These are phyloP conservation scores for Blastobotrys proliferans DNA, from an alignment of 1,139 yeast species.

Conservation along the genomic window DNA sequence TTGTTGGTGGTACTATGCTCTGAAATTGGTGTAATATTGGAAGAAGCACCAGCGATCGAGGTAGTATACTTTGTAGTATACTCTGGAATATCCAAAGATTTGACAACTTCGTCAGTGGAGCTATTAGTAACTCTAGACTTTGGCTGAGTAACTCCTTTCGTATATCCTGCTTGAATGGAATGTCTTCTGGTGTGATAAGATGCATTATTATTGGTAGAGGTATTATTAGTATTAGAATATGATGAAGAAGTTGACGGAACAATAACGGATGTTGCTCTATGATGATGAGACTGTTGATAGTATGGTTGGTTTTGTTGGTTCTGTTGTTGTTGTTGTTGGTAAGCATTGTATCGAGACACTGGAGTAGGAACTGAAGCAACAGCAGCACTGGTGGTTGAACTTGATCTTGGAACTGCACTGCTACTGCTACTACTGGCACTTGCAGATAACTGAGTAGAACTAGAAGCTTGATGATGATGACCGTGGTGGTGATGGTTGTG, in stretches of 20 bases:
- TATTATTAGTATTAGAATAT: conserved; percentile 1
- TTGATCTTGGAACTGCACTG: too few species aligned
- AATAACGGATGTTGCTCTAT: conserved; percentile 16
- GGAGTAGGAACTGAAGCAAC: conserved; percentile 2
- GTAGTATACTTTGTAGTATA: conserved; percentile 13
- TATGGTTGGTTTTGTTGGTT: conserved; percentile 7
- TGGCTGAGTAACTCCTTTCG: conserved; percentile 22
- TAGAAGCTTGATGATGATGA: too few species aligned
- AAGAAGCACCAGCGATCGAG: conserved; percentile 14
- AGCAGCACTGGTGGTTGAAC: too few species aligned
- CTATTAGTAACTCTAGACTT: neutral
- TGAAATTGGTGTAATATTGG: conserved; percentile 12
- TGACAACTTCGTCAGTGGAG: conserved; percentile 22
- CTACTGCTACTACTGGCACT: too few species aligned
- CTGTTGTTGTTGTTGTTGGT: neutral
- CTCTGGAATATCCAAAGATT: conserved; percentile 24
- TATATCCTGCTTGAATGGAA: conserved; percentile 28
- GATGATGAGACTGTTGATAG: conserved; percentile 7
- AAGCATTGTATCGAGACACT: conserved; percentile 8
- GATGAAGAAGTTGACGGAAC: conserved; percentile 4
- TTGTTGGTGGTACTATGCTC: too few species aligned
- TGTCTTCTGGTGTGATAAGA: conserved; percentile 27
- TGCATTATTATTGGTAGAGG: conserved; percentile 4
- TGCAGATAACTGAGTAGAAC: too few species aligned
- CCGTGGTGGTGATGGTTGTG: neutral